Base-by-base conservation (phyloP, 345 rosid genomes). In the Populus alba region DNA sequence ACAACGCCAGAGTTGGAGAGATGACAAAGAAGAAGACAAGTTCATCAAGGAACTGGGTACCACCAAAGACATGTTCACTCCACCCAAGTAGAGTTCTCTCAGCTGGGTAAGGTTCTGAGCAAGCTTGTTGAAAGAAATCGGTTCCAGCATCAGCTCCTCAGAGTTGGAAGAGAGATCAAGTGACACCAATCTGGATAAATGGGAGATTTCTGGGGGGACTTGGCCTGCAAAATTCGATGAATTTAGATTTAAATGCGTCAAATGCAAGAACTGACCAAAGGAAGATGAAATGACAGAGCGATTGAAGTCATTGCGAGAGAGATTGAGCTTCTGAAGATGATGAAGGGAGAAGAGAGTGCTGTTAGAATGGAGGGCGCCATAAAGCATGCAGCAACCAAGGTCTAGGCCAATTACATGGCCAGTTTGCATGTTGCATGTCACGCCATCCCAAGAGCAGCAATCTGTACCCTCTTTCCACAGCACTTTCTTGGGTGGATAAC, bases 241-340 rank as follows among this genome's bases (percentile, higher is more conserved):
- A 22, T 37, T 68, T 4, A 85, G 73, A 25, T 78, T 23, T 2
- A 80, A 75, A 70, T 77, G 62, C 2, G 71, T 75, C 71, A 85
- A 57, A 23, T 51, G 45, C 4, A 5, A 18, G 5, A 85, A 55
- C 23, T 23, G 45, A 2, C 71, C 25, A 8, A 83, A 79, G 6
- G 37, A 16, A 3, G 82, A 33, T 6, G 83, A 31, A 41, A 85
- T 43, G 0, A 7, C 0, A 35, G 84, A 77, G 31, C 1, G 0
- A n/a, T 7, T 33, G 80, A 85, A 85, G 33, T 79, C 2, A 66
- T 86, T 82, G 47, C 0, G 2, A 72, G 85, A 77, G 1, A 86
- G 86, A 18, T 84, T 73, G 9, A 87, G 81, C 7, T 20, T n/a
- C 31, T 29, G 31, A 29, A 29, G 31, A 29, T 29, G 31, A 29